A percentile compares a stretch with the other conserved stretches of the same genome.
These are phyloP conservation scores for rapeseed (Brassica napus) DNA, from an alignment of 345 rosid genomes.

Conservation along the genomic window DNA sequence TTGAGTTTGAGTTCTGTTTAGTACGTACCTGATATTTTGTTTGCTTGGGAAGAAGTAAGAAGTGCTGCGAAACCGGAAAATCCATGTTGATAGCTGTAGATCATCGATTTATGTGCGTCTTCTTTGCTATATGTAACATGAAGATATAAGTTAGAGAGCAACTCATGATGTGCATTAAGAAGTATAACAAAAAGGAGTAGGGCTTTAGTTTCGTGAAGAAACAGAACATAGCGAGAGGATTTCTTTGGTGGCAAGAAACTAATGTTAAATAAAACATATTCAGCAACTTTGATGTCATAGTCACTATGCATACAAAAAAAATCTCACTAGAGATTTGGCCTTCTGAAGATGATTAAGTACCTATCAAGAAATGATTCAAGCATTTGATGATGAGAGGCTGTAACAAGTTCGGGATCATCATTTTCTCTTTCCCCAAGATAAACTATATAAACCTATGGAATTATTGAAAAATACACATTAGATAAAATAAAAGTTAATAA, in stretches of 20 bases:
- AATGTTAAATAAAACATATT: neutral
- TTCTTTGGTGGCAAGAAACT: slow-evolving; percentile 14
- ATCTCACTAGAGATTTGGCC: neutral
- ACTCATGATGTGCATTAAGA: neutral
- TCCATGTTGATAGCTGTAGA: slow-evolving; percentile 50
- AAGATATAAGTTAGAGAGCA: neutral
- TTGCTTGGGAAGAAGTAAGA: slow-evolving; percentile 49
- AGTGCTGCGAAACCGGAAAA: slow-evolving; percentile 62
- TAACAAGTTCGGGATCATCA: slow-evolving; percentile 44
- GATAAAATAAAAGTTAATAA: neutral
- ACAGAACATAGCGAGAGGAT: neutral
- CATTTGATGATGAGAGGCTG: slow-evolving; percentile 46
- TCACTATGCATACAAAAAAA: neutral
- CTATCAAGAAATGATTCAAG: slow-evolving; percentile 46
- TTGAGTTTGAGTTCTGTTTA: slow-evolving; percentile 3
- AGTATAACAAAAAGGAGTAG: slow-evolving; percentile 8
- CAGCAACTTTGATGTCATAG: neutral
- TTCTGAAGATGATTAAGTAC: slow-evolving; percentile 25
- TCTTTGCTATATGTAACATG: slow-evolving; percentile 41
- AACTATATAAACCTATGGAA: slow-evolving; percentile 42
- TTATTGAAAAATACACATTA: neutral
- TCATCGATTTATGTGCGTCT: slow-evolving; percentile 45
- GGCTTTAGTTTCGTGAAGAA: neutral
- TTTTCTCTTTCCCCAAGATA: slow-evolving; percentile 50
- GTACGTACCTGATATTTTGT: slow-evolving; percentile 44